These are phyloP conservation scores for Adansonia rubrostipa DNA, from an alignment of 441 rosid species.

Conservation along the genomic window DNA sequence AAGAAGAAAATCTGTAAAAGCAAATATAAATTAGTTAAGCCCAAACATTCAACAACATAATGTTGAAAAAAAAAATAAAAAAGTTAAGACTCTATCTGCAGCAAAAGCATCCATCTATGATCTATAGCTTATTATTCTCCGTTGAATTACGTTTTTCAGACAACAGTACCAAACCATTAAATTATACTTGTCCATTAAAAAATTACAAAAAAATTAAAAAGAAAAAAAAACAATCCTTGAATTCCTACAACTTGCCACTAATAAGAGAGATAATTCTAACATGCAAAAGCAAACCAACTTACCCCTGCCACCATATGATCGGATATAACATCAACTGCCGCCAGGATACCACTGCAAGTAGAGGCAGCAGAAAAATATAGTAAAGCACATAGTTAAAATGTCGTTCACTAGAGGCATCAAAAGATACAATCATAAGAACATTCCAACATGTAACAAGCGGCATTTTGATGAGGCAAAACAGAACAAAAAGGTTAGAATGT, in stretches of 20 bases:
- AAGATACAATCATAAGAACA: background rate
- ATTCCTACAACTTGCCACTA: background rate
- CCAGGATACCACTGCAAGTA: conserved; percentile 80
- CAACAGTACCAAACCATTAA: background rate
- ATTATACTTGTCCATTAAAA: background rate
- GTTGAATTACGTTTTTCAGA: background rate
- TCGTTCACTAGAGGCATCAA: background rate
- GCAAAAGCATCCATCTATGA: background rate
- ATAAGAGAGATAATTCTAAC: background rate
- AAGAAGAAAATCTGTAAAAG: conserved; percentile 80
- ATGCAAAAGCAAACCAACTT: conserved; percentile 31
- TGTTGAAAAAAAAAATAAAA: background rate
- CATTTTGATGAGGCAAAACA: conserved; percentile 10
- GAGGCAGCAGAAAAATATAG: conserved; percentile 18
- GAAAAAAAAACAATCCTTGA: background rate
- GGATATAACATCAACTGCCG: conserved; percentile 81
- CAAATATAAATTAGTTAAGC: conserved; percentile 17
- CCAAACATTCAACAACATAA: background rate
- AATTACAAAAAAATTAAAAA: background rate
- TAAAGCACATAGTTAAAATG: conserved; percentile 12
- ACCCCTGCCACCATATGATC: conserved; percentile 77
- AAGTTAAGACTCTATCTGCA: background rate
- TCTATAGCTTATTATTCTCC: conserved; percentile 10
- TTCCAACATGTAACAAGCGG: background rate
- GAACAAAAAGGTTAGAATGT: background rate